phyloP scores from a whole-genome alignment of 768 basidiomycete genomes.

The Phlebiopsis flavidoalba region DNA sequence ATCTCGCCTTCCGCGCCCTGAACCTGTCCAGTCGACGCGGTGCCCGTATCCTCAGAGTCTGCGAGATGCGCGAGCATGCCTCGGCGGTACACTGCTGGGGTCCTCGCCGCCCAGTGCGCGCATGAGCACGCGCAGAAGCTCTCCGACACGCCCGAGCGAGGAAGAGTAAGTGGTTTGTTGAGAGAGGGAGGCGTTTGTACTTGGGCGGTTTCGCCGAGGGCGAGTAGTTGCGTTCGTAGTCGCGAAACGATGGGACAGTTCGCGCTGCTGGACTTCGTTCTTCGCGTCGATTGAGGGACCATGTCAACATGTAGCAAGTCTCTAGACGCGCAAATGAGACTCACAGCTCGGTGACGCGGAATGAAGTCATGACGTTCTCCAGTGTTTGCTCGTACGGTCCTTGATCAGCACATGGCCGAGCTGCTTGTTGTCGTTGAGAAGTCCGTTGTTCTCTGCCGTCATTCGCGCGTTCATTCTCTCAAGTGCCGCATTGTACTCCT shows the following conservation, averaged over 20 bases:
- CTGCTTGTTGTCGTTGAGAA: constrained; percentile 96
- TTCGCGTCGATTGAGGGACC: constrained; percentile 26
- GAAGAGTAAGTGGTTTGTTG: constrained; percentile 62
- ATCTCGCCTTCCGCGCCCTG: not conserved
- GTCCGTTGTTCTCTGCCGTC: constrained; percentile 71
- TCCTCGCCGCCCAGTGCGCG: constrained; percentile 70
- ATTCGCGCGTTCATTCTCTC: constrained; percentile 85
- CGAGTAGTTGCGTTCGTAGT: constrained; percentile 84
- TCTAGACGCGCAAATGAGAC: constrained; percentile 27
- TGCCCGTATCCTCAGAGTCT: constrained; percentile 3
- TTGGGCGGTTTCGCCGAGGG: constrained; percentile 65
- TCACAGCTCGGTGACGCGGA: constrained; percentile 86
- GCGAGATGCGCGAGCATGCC: not conserved
- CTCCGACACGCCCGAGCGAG: constrained; percentile 65
- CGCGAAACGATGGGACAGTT: constrained; percentile 82
- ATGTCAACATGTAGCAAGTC: not conserved
- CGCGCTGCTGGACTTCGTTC: constrained; percentile 92
- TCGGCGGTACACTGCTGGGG: constrained; percentile 13
- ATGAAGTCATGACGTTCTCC: constrained; percentile 89
- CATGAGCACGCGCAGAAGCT: constrained; percentile 63
- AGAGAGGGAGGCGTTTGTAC: constrained; percentile 51
- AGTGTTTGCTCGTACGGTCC: constrained; percentile 96
- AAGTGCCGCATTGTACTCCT: constrained; percentile 85
- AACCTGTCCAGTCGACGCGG: not conserved
- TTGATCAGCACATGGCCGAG: constrained; percentile 84